These are phyloP conservation scores for Vicia faba DNA, from an alignment of 306 rosid species.

Conservation along the genomic window DNA sequence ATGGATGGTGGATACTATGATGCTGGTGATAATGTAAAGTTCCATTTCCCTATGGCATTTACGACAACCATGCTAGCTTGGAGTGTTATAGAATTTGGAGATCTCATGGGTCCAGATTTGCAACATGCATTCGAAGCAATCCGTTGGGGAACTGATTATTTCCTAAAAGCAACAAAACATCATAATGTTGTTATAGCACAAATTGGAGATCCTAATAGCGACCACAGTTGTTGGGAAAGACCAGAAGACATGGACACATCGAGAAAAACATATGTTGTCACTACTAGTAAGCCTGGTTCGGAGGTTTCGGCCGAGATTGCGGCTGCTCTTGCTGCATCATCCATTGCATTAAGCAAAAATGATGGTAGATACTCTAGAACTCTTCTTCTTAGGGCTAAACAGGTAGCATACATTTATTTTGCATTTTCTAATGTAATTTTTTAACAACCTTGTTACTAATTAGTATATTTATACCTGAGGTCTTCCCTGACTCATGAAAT, in stretches of 20 bases:
- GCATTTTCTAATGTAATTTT: not conserved
- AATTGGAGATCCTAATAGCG: conserved; percentile 41
- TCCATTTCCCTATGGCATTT: conserved; percentile 62
- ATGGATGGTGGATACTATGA: conserved; percentile 63
- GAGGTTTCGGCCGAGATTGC: conserved; percentile 52
- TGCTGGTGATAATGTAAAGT: conserved; percentile 64
- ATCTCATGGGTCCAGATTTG: conserved; percentile 42
- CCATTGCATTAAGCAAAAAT: conserved; percentile 29
- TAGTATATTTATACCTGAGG: too few species aligned
- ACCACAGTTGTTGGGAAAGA: conserved; percentile 57
- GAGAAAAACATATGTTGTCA: conserved; percentile 18
- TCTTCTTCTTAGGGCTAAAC: conserved; percentile 37
- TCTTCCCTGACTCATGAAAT: too few species aligned
- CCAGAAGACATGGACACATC: conserved; percentile 66
- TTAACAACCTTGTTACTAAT: not conserved
- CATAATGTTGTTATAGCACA: conserved; percentile 40
- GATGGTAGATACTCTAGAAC: conserved; percentile 22
- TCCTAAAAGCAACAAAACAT: conserved; percentile 43
- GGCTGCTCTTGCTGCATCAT: conserved; percentile 56
- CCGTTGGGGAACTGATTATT: conserved; percentile 56
- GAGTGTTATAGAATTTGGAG: conserved; percentile 57
- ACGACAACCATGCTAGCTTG: conserved; percentile 51
- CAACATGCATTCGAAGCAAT: conserved; percentile 45
- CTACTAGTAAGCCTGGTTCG: conserved; percentile 32
- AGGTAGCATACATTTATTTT: not conserved